Conservation (phyloP, 805 yeast species). For the Suhomyces tanzawaensis region DNA sequence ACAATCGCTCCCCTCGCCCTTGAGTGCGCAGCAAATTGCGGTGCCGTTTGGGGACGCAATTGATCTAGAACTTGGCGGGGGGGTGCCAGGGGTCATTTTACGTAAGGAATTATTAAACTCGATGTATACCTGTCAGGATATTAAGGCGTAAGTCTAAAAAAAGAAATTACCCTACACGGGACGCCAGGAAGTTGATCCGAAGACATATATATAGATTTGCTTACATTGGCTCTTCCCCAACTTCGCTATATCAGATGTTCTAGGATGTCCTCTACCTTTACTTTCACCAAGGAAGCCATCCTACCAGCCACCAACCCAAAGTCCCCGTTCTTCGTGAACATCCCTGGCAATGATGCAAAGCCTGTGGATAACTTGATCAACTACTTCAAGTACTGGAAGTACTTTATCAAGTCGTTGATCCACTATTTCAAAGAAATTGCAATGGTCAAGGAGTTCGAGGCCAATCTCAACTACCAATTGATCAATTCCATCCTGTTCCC, state of each 20-base stretch:
- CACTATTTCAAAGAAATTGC: constrained; percentile 42
- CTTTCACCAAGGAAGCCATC: constrained; percentile 14
- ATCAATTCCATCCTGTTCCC: constrained; percentile 40
- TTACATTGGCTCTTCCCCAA: no score
- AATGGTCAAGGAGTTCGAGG: constrained; percentile 44
- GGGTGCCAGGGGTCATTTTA: neutral
- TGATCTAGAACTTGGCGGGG: constrained; percentile 1
- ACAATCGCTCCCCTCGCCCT: no score
- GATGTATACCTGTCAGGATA: no score
- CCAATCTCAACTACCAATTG: constrained; percentile 36
- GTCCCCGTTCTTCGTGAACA: constrained; percentile 38
- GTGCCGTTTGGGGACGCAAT: neutral
- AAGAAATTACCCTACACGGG: no score
- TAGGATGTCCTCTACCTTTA: constrained; percentile 6
- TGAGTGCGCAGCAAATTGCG: neutral
- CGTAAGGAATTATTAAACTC: neutral
- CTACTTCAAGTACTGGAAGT: constrained; percentile 42
- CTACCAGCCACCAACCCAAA: constrained; percentile 33
- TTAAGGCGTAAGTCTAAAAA: no score
- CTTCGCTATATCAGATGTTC: no score
- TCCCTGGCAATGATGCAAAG: constrained; percentile 37
- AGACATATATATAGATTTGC: no score
- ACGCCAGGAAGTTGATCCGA: no score
- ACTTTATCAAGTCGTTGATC: constrained; percentile 35
- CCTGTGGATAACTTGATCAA: constrained; percentile 39